These are phyloP conservation scores for Fistulinella prunicolor DNA, from an alignment of 768 basidiomycete genomes.

Conservation along the genomic window DNA sequence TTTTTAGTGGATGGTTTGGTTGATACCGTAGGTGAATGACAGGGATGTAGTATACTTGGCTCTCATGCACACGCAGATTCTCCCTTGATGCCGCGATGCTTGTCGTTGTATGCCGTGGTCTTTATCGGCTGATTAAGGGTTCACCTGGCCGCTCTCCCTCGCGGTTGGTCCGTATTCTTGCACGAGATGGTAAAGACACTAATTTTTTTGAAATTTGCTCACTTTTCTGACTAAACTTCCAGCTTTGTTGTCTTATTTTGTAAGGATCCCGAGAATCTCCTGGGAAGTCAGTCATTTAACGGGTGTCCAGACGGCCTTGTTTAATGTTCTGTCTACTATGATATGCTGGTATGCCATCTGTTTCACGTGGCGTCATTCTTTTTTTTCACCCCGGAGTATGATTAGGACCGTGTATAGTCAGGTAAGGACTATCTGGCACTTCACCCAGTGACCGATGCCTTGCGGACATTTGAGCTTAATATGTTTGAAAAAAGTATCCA, in stretches of 20 bases:
- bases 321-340: conserved; percentile 5
- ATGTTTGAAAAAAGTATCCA: conserved; percentile 16
- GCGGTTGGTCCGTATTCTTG: conserved; percentile 13
- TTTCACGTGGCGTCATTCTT: background rate
- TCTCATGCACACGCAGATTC: conserved; percentile 10
- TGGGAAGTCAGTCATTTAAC: background rate
- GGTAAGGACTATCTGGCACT: conserved; percentile 8
- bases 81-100: conserved; percentile 13
- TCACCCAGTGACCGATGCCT: too few relatives aligned
- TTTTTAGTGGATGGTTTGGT: conserved; percentile 14
- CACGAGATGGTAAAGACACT: conserved; percentile 23
- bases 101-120: background rate
- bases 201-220: background rate
- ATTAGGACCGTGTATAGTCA: conserved; percentile 6
- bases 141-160: background rate
- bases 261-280: background rate
- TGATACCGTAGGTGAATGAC: conserved; percentile 10
- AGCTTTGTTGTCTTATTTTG: conserved; percentile 19
- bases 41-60: background rate
- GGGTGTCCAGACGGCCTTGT: conserved; percentile 2
- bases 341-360: conserved; percentile 14
- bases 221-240: background rate
- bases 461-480: too few relatives aligned
- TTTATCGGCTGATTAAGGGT: background rate
- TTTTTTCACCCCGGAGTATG: background rate